Evolutionary conservation across 2,329 filamentous ascomycete species (phyloP).

Genomic region (Aspergillus cejpii): DNA sequence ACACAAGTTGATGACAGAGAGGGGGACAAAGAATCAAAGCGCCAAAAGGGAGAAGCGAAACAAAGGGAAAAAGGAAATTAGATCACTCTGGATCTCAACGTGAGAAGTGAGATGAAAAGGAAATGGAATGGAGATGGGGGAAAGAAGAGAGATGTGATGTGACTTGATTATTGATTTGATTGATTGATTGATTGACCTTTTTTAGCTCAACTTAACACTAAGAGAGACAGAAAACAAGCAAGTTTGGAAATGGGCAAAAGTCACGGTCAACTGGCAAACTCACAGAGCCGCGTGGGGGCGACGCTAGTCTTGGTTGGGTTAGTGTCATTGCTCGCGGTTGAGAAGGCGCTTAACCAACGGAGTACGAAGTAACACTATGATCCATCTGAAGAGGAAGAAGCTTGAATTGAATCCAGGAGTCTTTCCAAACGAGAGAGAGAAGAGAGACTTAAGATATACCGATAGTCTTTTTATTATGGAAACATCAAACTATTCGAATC

Average conservation of each 20-base stretch:
- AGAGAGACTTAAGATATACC: not conserved
- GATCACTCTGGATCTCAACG: not conserved
- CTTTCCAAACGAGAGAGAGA: too few relatives aligned
- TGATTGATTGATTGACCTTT: not conserved
- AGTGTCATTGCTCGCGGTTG: conserved; percentile 6
- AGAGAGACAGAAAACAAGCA: conserved; percentile 15
- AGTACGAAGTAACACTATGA: not conserved
- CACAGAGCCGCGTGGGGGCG: conserved; percentile 24
- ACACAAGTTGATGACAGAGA: conserved; percentile 2
- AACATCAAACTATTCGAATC: conserved; percentile 20
- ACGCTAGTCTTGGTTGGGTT: conserved; percentile 16
- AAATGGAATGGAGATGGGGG: conserved; percentile 17
- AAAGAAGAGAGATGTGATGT: conserved; percentile 20
- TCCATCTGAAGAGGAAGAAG: not conserved
- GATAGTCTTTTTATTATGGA: conserved; percentile 14
- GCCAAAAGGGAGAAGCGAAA: conserved; percentile 12
- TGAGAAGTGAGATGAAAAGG: conserved; percentile 19
- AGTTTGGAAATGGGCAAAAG: conserved; percentile 24
- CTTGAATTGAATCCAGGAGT: not conserved
- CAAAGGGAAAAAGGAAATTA: conserved; percentile 11
- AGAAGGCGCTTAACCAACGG: conserved; percentile 6
- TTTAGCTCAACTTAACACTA: too few relatives aligned
- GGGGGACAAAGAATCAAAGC: conserved; percentile 4
- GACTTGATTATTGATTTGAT: not conserved
- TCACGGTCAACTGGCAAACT: conserved; percentile 13